Percentiles rank a stretch among this genome's conserved stretches.
phyloP scores from a whole-genome alignment of 768 basidiomycete genomes.

The Naganishia vaughanmartiniae region DNA sequence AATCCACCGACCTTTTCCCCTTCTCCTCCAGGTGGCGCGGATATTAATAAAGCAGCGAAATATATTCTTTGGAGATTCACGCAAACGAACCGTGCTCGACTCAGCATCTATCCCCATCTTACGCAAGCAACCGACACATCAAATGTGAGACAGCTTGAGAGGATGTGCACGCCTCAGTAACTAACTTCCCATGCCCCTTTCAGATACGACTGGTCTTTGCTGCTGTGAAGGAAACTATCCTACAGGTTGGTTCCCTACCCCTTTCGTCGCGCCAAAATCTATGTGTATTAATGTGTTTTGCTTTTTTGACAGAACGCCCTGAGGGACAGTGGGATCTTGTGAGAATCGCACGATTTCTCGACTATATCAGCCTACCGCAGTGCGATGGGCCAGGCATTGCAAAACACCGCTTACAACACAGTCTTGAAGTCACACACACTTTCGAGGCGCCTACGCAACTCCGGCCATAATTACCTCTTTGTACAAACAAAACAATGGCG shows the following conservation, averaged over 20 bases:
- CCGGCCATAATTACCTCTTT: no score
- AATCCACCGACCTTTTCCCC: background rate
- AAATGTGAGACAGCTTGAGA: conserved; percentile 58
- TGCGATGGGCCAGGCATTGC: background rate
- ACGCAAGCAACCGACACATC: conserved; percentile 87
- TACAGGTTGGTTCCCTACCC: conserved; percentile 55
- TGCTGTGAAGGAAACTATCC: conserved; percentile 87
- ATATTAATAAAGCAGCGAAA: conserved; percentile 91
- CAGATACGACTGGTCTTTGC: conserved; percentile 69
- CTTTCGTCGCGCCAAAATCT: no score
- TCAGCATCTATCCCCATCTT: conserved; percentile 84
- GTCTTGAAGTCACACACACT: background rate
- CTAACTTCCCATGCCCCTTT: conserved; percentile 36
- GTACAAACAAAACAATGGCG: no score
- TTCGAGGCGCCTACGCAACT: no score
- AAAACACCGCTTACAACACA: background rate
- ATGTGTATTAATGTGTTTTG: background rate
- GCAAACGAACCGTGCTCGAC: conserved; percentile 62
- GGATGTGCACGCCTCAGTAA: background rate
- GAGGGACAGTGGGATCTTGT: conserved; percentile 79
- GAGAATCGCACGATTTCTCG: background rate
- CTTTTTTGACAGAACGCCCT: conserved; percentile 61
- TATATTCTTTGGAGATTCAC: conserved; percentile 94
- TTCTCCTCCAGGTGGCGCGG: conserved; percentile 61
- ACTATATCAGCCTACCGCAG: background rate